These are phyloP conservation scores for Aspergillus amoenus DNA, from an alignment of 2,329 filamentous ascomycete genomes.

Conservation along the genomic window DNA sequence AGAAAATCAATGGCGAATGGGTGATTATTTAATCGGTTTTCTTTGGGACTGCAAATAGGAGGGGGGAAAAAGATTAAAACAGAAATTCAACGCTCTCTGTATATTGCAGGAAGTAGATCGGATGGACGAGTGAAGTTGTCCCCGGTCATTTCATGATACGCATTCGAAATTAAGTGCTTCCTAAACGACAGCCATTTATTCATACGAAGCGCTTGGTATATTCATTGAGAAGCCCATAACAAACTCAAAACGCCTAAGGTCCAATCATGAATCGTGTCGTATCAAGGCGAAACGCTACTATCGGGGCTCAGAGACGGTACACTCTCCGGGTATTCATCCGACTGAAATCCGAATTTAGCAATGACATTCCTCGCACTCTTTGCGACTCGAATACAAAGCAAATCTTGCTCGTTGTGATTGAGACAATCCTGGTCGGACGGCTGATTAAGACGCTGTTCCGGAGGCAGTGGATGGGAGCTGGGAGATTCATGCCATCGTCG, in stretches of 20 bases:
- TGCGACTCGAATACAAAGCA: slow-evolving; percentile 36
- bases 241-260: not conserved
- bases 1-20: not conserved
- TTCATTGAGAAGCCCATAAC: not conserved
- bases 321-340: slow-evolving; percentile 33
- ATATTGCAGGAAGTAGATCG: not conserved
- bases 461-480: slow-evolving; percentile 18
- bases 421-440: not conserved
- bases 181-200: not conserved
- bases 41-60: not conserved
- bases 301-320: slow-evolving; percentile 1
- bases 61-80: not conserved
- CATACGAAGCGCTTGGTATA: not conserved
- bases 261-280: not conserved
- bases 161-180: not conserved
- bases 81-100: not conserved
- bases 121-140: not conserved
- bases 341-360: slow-evolving; percentile 35
- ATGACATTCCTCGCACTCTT: slow-evolving; percentile 35
- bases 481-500: slow-evolving; percentile 39
- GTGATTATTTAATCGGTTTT: not conserved
- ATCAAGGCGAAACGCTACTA: not conserved
- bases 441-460: slow-evolving; percentile 10
- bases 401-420: slow-evolving; percentile 26
- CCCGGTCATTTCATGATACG: not conserved